These are phyloP conservation scores for Botrytis fabae DNA, from an alignment of 2,329 filamentous ascomycete genomes.

Conservation along the genomic window DNA sequence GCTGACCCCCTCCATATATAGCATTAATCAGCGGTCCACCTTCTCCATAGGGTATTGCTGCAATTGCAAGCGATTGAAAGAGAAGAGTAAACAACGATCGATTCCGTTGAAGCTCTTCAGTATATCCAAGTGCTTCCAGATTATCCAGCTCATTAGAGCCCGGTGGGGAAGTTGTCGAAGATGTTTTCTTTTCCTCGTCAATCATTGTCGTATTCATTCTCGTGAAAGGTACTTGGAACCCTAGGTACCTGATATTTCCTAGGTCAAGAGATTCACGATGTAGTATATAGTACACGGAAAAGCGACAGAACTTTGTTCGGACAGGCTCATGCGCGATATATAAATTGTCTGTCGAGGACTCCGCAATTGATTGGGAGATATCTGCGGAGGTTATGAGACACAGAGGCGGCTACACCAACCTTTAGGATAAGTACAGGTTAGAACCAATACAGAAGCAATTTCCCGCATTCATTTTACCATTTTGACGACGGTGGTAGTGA, in stretches of 20 bases:
- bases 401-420: not conserved
- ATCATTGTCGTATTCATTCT: not conserved
- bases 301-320: not conserved
- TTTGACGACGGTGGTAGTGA: not conserved
- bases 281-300: not conserved
- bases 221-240: not conserved
- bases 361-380: not conserved
- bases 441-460: constrained; percentile 7
- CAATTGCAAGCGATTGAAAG: constrained; percentile 62
- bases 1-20: constrained; percentile 46
- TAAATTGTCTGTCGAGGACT: not conserved
- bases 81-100: constrained; percentile 60
- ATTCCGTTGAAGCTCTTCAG: constrained; percentile 57
- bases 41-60: constrained; percentile 57
- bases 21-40: constrained; percentile 38
- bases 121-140: constrained; percentile 52
- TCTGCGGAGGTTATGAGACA: not conserved
- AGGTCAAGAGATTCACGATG: not conserved
- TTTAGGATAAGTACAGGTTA: not conserved
- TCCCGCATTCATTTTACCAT: not conserved
- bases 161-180: constrained; percentile 15
- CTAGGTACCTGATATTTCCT: not conserved
- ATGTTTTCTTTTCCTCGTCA: constrained; percentile 25
- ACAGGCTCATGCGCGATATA: not conserved
- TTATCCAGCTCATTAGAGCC: constrained; percentile 30